Percentiles rank a stretch among this genome's conserved stretches.
phyloP scores from a whole-genome alignment of 352 stramenopile genomes.

The Phytophthora pini region DNA sequence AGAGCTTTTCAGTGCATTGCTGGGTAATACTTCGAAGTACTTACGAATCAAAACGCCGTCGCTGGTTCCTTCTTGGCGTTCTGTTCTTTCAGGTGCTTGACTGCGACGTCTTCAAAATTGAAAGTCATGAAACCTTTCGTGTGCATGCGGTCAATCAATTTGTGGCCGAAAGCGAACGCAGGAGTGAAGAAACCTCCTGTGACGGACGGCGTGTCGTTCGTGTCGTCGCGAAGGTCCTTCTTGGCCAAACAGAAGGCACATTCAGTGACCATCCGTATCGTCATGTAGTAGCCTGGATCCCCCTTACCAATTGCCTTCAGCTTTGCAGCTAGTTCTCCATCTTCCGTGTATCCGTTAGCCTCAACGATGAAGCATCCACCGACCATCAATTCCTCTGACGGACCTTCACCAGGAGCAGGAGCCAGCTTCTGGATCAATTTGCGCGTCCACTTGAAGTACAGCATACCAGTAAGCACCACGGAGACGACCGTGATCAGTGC shows the following conservation, averaged over 20 bases:
- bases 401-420: slow-evolving; percentile 72
- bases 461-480: slow-evolving; percentile 27
- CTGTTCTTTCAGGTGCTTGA: slow-evolving; percentile 6
- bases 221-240: slow-evolving; percentile 12
- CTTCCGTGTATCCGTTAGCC: slow-evolving; percentile 43
- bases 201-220: slow-evolving; percentile 19
- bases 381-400: slow-evolving; percentile 64
- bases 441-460: slow-evolving; percentile 56
- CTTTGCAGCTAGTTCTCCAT: slow-evolving; percentile 34
- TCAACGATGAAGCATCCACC: slow-evolving; percentile 70
- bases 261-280: slow-evolving; percentile 46
- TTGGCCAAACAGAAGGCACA: slow-evolving; percentile 49
- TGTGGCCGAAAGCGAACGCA: slow-evolving; percentile 45
- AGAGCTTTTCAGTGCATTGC: background rate
- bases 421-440: slow-evolving; percentile 62
- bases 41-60: slow-evolving; percentile 11
- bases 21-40: background rate
- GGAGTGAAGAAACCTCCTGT: slow-evolving; percentile 35
- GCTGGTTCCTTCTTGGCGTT: slow-evolving; percentile 9
- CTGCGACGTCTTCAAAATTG: slow-evolving; percentile 20
- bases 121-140: slow-evolving; percentile 48
- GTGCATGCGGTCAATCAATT: slow-evolving; percentile 42
- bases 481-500: slow-evolving; percentile 10
- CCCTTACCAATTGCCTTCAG: slow-evolving; percentile 24
- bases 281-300: slow-evolving; percentile 44